These are phyloP conservation scores for Salvia miltiorrhiza DNA, from an alignment of 257 asterid genomes.

Conservation along the genomic window DNA sequence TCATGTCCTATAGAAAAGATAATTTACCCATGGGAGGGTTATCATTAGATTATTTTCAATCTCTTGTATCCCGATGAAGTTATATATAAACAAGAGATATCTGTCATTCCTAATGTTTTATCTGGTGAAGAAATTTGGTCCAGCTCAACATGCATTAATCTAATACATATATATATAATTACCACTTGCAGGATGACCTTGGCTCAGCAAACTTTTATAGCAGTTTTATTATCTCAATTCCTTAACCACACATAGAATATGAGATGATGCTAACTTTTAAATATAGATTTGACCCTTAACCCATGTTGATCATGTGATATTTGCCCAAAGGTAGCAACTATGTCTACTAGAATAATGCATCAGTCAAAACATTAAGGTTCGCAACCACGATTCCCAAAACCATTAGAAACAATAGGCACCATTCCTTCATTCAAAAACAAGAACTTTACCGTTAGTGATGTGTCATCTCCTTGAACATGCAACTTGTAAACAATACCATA, in stretches of 20 bases:
- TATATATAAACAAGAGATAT: background rate
- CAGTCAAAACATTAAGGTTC: background rate
- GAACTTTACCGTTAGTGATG: conserved; percentile 70
- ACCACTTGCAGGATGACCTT: background rate
- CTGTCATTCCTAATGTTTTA: background rate
- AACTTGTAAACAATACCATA: conserved; percentile 88
- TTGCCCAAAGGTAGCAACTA: background rate
- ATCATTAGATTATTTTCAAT: background rate
- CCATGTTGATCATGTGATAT: background rate
- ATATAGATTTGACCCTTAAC: background rate
- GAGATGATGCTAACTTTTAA: background rate
- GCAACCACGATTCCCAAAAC: background rate
- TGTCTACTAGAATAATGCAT: background rate
- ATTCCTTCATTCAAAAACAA: conserved; percentile 1
- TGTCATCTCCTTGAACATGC: conserved; percentile 55
- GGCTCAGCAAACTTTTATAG: background rate
- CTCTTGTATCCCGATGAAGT: background rate
- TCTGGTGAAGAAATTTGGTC: background rate
- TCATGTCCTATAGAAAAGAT: background rate
- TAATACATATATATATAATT: background rate
- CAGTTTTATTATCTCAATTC: background rate
- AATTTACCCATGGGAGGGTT: background rate
- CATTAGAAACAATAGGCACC: background rate
- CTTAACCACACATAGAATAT: conserved; percentile 1
- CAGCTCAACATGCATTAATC: background rate